Percentiles rank a stretch among this genome's conserved stretches.
These are phyloP conservation scores for Auriscalpium vulgare DNA, from an alignment of 768 basidiomycete species.

Conservation along the genomic window DNA sequence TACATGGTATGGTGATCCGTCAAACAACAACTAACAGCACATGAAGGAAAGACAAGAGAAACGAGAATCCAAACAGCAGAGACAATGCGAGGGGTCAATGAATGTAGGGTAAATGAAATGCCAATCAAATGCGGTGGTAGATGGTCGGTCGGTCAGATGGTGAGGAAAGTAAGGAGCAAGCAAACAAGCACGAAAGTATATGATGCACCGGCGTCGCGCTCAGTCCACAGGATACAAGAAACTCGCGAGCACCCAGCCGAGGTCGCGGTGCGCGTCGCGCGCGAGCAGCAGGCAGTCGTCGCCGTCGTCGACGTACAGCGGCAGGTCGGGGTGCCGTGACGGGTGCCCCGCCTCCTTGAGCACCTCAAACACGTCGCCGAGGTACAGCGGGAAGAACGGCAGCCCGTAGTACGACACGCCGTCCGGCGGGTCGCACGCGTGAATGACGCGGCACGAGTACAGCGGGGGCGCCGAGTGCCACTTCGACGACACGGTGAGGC, in stretches of 20 bases:
- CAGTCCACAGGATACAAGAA: slow-evolving; percentile 59
- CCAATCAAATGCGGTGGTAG: too few species aligned
- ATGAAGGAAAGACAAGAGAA: too few species aligned
- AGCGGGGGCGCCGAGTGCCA: slow-evolving; percentile 28
- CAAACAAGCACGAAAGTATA: too few species aligned
- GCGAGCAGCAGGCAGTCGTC: slow-evolving; percentile 73
- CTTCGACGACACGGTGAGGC: slow-evolving; percentile 8
- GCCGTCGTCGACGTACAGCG: slow-evolving; percentile 70
- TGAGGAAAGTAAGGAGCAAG: too few species aligned
- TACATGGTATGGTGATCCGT: too few species aligned
- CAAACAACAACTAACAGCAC: too few species aligned
- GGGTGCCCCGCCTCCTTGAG: slow-evolving; percentile 76
- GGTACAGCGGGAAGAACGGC: slow-evolving; percentile 67
- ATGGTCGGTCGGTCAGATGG: too few species aligned
- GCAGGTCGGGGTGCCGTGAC: slow-evolving; percentile 61
- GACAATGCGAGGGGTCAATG: too few species aligned
- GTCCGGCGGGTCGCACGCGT: slow-evolving; percentile 56
- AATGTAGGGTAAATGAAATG: too few species aligned
- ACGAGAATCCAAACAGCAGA: too few species aligned
- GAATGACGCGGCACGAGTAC: slow-evolving; percentile 62
- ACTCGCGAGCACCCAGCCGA: slow-evolving; percentile 81
- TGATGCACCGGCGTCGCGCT: slow-evolving; percentile 1
- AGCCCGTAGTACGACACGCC: slow-evolving; percentile 62
- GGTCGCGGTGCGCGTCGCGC: slow-evolving; percentile 41
- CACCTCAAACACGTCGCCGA: slow-evolving; percentile 57